Conservation (phyloP, 495 filamentous ascomycete genomes). For the Ascodesmis nigricans region DNA sequence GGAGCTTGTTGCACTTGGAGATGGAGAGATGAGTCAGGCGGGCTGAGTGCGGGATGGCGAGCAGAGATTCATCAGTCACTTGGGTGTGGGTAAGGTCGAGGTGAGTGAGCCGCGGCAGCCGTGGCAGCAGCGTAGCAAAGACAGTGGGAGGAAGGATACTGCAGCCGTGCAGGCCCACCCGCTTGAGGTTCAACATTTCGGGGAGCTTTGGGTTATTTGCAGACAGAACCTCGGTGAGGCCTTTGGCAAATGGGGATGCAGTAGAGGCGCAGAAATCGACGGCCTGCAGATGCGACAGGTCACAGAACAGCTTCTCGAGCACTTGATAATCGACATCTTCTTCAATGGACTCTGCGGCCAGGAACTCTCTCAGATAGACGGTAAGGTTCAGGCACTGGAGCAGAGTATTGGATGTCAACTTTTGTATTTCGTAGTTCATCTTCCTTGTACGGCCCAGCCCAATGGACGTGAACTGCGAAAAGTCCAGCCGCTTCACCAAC, state of each 20-base stretch:
- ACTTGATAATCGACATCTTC: conserved; percentile 50
- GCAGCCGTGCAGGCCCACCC: conserved; percentile 65
- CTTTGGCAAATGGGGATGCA: conserved; percentile 41
- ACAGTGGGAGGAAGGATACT: conserved; percentile 44
- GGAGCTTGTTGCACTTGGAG: conserved; percentile 49
- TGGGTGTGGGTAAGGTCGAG: conserved; percentile 63
- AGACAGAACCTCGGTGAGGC: conserved; percentile 29
- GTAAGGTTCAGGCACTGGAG: conserved; percentile 52
- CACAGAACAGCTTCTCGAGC: conserved; percentile 46
- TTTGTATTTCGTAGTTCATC: conserved; percentile 60
- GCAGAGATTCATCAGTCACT: conserved; percentile 49
- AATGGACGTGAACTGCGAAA: conserved; percentile 72
- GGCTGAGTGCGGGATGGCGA: conserved; percentile 48
- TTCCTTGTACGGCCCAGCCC: conserved; percentile 59
- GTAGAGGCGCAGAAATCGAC: conserved; percentile 66
- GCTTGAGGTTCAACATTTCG: conserved; percentile 34
- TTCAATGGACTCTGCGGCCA: conserved; percentile 66
- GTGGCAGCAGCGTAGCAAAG: conserved; percentile 49
- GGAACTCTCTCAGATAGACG: conserved; percentile 57
- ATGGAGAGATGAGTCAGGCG: conserved; percentile 61
- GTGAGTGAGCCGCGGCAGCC: conserved; percentile 48
- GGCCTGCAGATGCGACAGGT: conserved; percentile 42
- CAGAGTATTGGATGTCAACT: conserved; percentile 57
- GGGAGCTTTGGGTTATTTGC: conserved; percentile 25
- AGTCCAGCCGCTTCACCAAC: conserved; percentile 62